Percentiles rank a stretch among this genome's conserved stretches.
Evolutionary conservation across 345 rosid species (phyloP).

Genomic region (Populus pruinosa): DNA sequence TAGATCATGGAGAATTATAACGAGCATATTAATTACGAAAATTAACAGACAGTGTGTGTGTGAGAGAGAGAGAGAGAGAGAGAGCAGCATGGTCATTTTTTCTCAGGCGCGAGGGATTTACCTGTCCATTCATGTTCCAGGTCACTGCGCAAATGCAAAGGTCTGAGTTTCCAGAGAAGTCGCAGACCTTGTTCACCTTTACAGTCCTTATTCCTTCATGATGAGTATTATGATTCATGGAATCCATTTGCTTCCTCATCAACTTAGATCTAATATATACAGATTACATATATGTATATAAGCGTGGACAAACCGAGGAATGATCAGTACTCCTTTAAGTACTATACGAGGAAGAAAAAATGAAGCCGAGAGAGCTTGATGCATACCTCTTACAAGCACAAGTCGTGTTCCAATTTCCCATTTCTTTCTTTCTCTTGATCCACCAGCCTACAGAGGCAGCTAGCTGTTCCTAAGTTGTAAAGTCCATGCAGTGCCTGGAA

Average conservation of each 20-base stretch:
- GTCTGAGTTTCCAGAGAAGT: constrained; percentile 47
- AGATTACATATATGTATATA: not conserved
- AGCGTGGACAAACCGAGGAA: not conserved
- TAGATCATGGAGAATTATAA: too few relatives aligned
- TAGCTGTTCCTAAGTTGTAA: not conserved
- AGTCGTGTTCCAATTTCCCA: constrained; percentile 36
- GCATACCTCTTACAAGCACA: constrained; percentile 20
- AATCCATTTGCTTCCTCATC: constrained; percentile 24
- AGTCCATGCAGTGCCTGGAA: not conserved
- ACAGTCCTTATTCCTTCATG: constrained; percentile 56
- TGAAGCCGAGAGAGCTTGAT: not conserved
- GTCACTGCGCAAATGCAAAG: constrained; percentile 63
- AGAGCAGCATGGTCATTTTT: not conserved
- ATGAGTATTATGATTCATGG: not conserved
- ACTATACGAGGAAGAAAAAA: not conserved
- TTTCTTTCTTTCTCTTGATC: not conserved
- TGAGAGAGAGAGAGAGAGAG: not conserved
- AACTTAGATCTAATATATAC: not conserved
- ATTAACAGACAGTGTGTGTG: too few relatives aligned
- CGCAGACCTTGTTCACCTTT: constrained; percentile 32
- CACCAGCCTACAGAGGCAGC: not conserved
- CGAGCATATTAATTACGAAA: too few relatives aligned
- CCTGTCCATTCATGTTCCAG: constrained; percentile 86
- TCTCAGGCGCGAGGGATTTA: constrained; percentile 1
- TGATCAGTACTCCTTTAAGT: not conserved